A percentile compares a stretch with the other conserved stretches of the same genome.
Evolutionary conservation across 116 monocot species (phyloP).

Genomic region (Papilionanthe hybrid): DNA sequence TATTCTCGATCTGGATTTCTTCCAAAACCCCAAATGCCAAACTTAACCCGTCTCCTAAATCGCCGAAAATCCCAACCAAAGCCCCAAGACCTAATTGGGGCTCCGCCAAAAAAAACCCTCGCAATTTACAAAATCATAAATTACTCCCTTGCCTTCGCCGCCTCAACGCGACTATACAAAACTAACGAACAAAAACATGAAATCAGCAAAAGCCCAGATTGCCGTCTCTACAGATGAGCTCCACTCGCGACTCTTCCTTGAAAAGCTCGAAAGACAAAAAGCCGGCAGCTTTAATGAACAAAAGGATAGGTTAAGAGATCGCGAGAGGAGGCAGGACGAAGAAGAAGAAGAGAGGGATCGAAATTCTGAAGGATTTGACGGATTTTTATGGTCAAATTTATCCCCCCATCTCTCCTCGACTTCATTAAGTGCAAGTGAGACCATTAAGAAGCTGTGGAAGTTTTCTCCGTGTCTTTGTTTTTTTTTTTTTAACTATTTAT

Average conservation of each 20-base stretch:
- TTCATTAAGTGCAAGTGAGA: background rate
- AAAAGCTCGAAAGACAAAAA: background rate
- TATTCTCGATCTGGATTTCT: constrained; percentile 16
- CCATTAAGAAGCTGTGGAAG: background rate
- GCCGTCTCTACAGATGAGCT: background rate
- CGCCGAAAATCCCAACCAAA: constrained; percentile 6
- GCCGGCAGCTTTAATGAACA: background rate
- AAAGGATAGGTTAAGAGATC: background rate
- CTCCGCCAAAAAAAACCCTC: background rate
- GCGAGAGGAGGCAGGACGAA: background rate
- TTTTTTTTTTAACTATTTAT: background rate
- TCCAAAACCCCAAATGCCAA: constrained; percentile 4
- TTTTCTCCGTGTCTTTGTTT: background rate
- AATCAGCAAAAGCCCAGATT: background rate
- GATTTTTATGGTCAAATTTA: background rate
- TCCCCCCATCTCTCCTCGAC: constrained; percentile 2
- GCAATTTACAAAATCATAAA: background rate
- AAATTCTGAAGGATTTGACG: background rate
- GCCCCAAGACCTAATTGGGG: constrained; percentile 7
- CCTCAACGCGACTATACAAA: background rate
- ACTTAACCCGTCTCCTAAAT: constrained; percentile 3
- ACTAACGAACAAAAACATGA: background rate
- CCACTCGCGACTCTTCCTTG: background rate
- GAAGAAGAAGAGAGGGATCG: background rate
- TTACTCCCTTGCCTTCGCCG: background rate